A percentile compares a stretch with the other conserved stretches of the same genome.
phyloP scores from a whole-genome alignment of 2,329 filamentous ascomycete species.

The Fusarium sp. region DNA sequence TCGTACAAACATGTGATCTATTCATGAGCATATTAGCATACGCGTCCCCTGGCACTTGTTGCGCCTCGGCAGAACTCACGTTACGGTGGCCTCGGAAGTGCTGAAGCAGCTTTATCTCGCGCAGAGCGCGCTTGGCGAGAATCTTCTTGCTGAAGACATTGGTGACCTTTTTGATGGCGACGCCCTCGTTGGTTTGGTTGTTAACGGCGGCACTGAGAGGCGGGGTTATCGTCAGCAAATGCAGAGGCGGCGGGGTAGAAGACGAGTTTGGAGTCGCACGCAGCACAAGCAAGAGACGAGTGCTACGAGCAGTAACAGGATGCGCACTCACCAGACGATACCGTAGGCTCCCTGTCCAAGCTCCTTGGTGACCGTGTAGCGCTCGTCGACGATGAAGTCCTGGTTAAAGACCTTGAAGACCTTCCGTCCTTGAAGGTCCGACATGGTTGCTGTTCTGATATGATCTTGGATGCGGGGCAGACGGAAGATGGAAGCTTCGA shows the following conservation, averaged over 20 bases:
- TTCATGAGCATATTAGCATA: slow-evolving; percentile 30
- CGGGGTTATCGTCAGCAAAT: slow-evolving; percentile 44
- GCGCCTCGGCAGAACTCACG: slow-evolving; percentile 60
- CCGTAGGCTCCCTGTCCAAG: slow-evolving; percentile 97
- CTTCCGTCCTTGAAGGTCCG: slow-evolving; percentile 72
- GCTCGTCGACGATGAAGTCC: slow-evolving; percentile 97
- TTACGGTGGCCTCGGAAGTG: slow-evolving; percentile 94
- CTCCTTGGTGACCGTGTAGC: slow-evolving; percentile 99
- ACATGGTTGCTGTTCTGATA: slow-evolving; percentile 46
- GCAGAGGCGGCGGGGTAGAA: slow-evolving; percentile 45
- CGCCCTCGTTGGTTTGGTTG: slow-evolving; percentile 88
- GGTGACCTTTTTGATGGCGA: slow-evolving; percentile 99
- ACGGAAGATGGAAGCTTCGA: slow-evolving; percentile 7
- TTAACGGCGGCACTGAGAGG: slow-evolving; percentile 85
- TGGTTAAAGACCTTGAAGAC: slow-evolving; percentile 99
- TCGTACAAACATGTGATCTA: slow-evolving; percentile 99
- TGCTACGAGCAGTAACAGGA: not conserved
- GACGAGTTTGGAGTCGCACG: slow-evolving; percentile 13
- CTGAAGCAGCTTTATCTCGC: slow-evolving; percentile 98
- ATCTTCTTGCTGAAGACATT: slow-evolving; percentile 99
- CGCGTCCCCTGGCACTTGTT: slow-evolving; percentile 3
- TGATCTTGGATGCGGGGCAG: slow-evolving; percentile 24
- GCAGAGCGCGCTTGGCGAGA: slow-evolving; percentile 93
- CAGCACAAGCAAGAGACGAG: slow-evolving; percentile 26
- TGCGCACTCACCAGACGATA: slow-evolving; percentile 86